These are phyloP conservation scores for Tolypocladium amazonense DNA, from an alignment of 2,329 filamentous ascomycete species.

Conservation along the genomic window DNA sequence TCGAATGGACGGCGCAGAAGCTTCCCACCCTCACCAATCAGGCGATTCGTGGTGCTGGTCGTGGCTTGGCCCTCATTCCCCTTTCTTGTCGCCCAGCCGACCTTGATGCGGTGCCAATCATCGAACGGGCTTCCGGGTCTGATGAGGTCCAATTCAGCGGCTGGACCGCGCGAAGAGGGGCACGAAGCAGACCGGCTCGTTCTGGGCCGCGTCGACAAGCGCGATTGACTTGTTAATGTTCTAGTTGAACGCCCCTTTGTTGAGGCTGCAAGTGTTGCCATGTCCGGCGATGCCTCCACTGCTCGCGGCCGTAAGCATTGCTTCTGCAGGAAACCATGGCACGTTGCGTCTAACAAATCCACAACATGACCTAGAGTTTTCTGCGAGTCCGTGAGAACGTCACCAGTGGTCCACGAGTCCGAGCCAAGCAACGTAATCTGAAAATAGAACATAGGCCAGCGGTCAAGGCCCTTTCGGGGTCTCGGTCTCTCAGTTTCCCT, in stretches of 20 bases:
- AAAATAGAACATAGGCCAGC: conserved; percentile 86
- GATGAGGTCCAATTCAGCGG: background rate
- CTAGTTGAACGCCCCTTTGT: conserved; percentile 9
- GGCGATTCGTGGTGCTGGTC: conserved; percentile 5
- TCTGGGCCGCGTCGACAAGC: conserved; percentile 2
- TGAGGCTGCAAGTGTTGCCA: conserved; percentile 14
- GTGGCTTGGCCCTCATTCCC: background rate
- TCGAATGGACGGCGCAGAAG: conserved; percentile 35
- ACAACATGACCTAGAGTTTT: conserved; percentile 34
- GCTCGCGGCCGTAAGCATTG: conserved; percentile 52
- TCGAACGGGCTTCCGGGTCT: conserved; percentile 18
- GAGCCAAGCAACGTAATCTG: conserved; percentile 38
- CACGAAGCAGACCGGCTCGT: conserved; percentile 5
- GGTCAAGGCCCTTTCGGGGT: conserved; percentile 57
- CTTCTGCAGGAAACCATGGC: conserved; percentile 64
- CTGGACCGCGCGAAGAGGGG: conserved; percentile 5
- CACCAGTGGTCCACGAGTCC: conserved; percentile 23
- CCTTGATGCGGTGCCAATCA: conserved; percentile 26
- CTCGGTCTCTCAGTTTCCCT: conserved; percentile 28
- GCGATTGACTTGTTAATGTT: conserved; percentile 4
- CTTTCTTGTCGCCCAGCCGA: conserved; percentile 10
- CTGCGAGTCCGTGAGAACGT: conserved; percentile 32
- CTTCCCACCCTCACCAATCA: conserved; percentile 30
- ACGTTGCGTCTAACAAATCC: conserved; percentile 58
- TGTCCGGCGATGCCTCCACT: conserved; percentile 7